These are phyloP conservation scores for Paramecium caudatum DNA, from an alignment of 73 alveolate genomes.

Conservation along the genomic window DNA sequence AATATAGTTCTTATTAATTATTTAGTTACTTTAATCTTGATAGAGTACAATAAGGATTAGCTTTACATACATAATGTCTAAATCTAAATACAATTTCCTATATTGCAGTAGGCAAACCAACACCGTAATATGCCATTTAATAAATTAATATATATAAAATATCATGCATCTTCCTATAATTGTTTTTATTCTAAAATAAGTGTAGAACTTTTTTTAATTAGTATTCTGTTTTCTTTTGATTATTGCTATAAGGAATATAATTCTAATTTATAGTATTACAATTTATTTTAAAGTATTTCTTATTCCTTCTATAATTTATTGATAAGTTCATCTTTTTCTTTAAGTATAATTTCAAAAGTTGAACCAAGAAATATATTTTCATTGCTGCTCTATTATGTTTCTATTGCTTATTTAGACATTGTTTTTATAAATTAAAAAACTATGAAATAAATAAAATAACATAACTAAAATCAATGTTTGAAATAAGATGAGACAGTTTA, in stretches of 20 bases:
- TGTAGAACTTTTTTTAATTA: too few species aligned
- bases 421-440: too few species aligned
- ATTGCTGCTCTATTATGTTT: too few species aligned
- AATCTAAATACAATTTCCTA: conserved; percentile 61
- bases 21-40: conserved; percentile 36
- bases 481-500: conserved; percentile 21
- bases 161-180: background rate
- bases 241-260: background rate
- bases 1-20: conserved; percentile 12
- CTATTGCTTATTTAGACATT: too few species aligned
- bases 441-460: too few species aligned
- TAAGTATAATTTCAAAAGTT: background rate
- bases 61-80: conserved; percentile 27
- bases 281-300: background rate
- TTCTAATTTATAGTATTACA: background rate
- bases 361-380: too few species aligned
- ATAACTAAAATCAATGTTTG: background rate
- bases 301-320: background rate
- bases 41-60: conserved; percentile 53
- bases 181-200: background rate
- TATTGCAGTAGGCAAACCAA: conserved; percentile 45
- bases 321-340: background rate
- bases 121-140: conserved; percentile 41
- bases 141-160: too few species aligned
- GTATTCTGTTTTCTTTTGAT: background rate